phyloP scores from a whole-genome alignment of 2,329 filamentous ascomycete species.

The Colletotrichum sidae region DNA sequence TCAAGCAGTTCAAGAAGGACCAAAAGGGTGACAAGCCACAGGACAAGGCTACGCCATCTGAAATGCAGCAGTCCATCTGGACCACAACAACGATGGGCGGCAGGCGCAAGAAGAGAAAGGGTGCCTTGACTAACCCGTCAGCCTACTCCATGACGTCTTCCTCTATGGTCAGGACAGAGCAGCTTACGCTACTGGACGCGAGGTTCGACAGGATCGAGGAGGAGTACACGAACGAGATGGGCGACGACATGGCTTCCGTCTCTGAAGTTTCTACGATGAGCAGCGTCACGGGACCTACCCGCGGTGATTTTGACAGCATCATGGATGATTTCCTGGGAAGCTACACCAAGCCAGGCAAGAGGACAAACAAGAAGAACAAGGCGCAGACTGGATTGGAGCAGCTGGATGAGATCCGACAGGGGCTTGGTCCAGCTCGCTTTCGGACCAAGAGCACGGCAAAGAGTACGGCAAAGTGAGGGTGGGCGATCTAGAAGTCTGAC shows the following conservation, averaged over 20 bases:
- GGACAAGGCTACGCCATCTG: slow-evolving; percentile 64
- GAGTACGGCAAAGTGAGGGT: background rate
- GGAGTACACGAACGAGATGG: slow-evolving; percentile 68
- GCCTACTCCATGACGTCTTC: slow-evolving; percentile 94
- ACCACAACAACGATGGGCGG: slow-evolving; percentile 84
- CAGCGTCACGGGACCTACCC: slow-evolving; percentile 74
- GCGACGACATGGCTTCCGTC: slow-evolving; percentile 65
- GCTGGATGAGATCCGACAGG: slow-evolving; percentile 87
- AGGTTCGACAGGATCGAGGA: slow-evolving; percentile 94
- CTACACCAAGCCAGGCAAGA: slow-evolving; percentile 78
- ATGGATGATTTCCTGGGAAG: slow-evolving; percentile 92
- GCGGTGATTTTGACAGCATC: slow-evolving; percentile 87
- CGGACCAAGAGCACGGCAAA: slow-evolving; percentile 35
- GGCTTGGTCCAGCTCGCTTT: slow-evolving; percentile 81
- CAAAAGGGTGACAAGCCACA: slow-evolving; percentile 61
- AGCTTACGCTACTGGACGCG: slow-evolving; percentile 84
- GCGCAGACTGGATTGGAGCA: slow-evolving; percentile 86
- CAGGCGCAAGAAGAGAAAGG: slow-evolving; percentile 93
- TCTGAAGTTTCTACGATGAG: slow-evolving; percentile 73
- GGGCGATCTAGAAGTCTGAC: slow-evolving; percentile 1
- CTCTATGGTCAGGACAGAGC: slow-evolving; percentile 87
- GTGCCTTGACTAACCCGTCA: slow-evolving; percentile 87
- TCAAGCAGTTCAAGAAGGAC: slow-evolving; percentile 93
- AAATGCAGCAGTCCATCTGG: slow-evolving; percentile 76
- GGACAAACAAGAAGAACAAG: slow-evolving; percentile 81